Evolutionary conservation across 2,329 filamentous ascomycete genomes (phyloP).

Genomic region (Dryadomyces sulphureus): DNA sequence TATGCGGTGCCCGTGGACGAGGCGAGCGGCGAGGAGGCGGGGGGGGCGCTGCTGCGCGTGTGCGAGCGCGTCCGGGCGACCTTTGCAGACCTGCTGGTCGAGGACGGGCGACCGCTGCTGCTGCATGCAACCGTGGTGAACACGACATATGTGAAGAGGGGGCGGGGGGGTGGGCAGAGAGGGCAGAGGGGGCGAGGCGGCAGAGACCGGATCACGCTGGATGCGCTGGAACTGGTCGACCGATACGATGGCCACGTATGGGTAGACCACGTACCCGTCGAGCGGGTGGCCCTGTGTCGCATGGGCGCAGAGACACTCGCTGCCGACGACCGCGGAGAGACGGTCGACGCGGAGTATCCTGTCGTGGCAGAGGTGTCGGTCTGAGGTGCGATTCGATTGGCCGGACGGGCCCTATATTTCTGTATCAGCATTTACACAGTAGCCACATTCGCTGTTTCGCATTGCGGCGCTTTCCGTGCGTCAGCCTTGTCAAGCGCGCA

Average conservation of each 20-base stretch:
- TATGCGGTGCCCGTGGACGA: slow-evolving; percentile 47
- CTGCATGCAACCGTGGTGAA: slow-evolving; percentile 80
- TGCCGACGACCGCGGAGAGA: slow-evolving; percentile 29
- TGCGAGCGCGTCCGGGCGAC: slow-evolving; percentile 35
- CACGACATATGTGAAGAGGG: slow-evolving; percentile 55
- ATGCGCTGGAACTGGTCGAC: slow-evolving; percentile 41
- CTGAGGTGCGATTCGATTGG: not conserved
- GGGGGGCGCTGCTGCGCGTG: slow-evolving; percentile 36
- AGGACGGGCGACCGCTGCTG: slow-evolving; percentile 48
- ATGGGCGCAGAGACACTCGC: slow-evolving; percentile 62
- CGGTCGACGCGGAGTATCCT: slow-evolving; percentile 38
- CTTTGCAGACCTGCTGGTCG: slow-evolving; percentile 44
- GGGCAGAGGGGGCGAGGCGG: slow-evolving; percentile 12
- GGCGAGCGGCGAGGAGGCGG: slow-evolving; percentile 36
- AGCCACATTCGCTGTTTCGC: too few relatives aligned
- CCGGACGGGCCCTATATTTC: too few relatives aligned
- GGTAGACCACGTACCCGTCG: slow-evolving; percentile 53
- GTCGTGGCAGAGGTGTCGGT: slow-evolving; percentile 31
- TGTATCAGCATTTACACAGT: too few relatives aligned
- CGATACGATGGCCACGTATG: slow-evolving; percentile 53
- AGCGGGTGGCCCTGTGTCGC: slow-evolving; percentile 62
- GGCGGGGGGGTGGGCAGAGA: slow-evolving; percentile 11
- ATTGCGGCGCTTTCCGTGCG: too few relatives aligned
- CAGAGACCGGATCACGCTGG: slow-evolving; percentile 26
- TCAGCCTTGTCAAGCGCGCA: not conserved